Evolutionary conservation across 306 rosid genomes (phyloP).

Genomic region (Rosa multiflora): DNA sequence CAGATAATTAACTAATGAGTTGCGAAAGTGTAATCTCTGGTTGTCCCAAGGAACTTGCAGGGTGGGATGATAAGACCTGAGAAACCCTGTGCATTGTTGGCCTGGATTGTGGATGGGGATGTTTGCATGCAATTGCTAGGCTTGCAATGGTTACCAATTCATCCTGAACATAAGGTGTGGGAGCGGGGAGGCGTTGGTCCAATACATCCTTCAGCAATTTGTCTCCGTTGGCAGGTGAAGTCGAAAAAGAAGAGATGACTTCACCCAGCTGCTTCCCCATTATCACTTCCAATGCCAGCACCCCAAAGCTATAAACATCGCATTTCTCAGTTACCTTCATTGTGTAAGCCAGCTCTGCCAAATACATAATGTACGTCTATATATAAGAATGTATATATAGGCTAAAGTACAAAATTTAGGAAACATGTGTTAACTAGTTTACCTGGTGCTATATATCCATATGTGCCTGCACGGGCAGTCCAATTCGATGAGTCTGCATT

Average conservation of each 20-base stretch:
- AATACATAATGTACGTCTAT: not conserved
- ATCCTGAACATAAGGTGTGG: no score
- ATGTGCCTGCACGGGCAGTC: conserved; percentile 17
- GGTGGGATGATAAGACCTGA: not conserved
- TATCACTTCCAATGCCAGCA: not conserved
- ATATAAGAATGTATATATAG: no score
- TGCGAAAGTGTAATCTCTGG: not conserved
- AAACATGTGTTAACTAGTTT: not conserved
- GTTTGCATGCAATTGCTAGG: not conserved
- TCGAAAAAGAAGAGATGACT: not conserved
- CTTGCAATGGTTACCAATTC: no score
- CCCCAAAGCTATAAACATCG: not conserved
- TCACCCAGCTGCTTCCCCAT: conserved; percentile 26
- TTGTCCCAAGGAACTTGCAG: not conserved
- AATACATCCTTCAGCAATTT: no score
- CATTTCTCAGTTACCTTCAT: no score
- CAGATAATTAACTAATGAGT: not conserved
- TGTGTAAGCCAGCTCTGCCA: no score
- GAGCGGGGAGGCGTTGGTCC: no score
- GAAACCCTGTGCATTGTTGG: conserved; percentile 11
- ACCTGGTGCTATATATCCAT: conserved; percentile 21
- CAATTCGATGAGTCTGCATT: conserved; percentile 8
- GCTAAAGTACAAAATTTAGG: not conserved
- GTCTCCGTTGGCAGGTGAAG: no score
- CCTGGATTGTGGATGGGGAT: conserved; percentile 9